Evolutionary conservation across 805 yeast genomes (phyloP), one percentile per base, ranked within the genome.

Genomic region (Maudiozyma barnettii): DNA sequence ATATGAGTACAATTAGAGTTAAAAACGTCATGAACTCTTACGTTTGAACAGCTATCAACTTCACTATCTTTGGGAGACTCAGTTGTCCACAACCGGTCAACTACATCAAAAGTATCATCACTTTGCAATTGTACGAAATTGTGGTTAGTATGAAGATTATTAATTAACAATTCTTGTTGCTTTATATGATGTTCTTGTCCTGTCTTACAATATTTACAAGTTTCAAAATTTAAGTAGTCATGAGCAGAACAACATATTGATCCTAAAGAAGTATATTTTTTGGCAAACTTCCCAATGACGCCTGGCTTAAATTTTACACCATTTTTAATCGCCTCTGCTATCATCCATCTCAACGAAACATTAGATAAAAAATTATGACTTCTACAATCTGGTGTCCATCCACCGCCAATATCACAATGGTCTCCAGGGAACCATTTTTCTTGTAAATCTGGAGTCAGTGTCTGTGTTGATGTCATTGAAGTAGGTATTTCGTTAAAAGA

Each of bases 401-500:
- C 84, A 2, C 87, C 87, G 2, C 88, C 88, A 54, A 78, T 65
- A 60, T 82, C 87, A 9, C 82, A 70, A 60, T 82, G 88, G 56
- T 78, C 77, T 2, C 87, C 89, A 1, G 84, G 77, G 54, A 82
- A 82, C 82, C 82, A 82, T 39, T 76, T 56, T 54, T 82, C 87
- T 14, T 60, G 45, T 13, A 64, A 45, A 46, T 62, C 67, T 1
- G 61, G 47, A 5, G 61, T 54, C 42, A 58, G 29, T 16, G 50
- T 50, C 3, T 29, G 29, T 10, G 21, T 26, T 13, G 48, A 26
- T 3, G 13, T 21, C 16, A 46, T 12, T 12, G 47, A 44, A 1
- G 44, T 12, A 16, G 7, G 20, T 9, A 41, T 18, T 9, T 7
- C 29, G 38, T 41, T 29, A 6, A 7, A 13, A 13, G 36, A 19